phyloP scores from a whole-genome alignment of 75 land plant genomes.

The Pseudotsuga menziesii region DNA sequence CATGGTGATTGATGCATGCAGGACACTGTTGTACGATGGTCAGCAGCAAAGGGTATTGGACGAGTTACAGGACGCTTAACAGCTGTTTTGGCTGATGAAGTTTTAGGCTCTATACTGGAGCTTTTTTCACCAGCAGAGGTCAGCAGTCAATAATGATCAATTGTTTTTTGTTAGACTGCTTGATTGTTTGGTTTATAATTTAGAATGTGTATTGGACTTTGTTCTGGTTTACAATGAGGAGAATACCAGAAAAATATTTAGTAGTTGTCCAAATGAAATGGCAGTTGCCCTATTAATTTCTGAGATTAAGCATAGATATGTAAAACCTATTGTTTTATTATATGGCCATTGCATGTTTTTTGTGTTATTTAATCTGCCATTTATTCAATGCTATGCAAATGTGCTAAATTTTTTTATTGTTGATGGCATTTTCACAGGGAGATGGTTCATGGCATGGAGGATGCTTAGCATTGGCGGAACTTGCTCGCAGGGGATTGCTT shows the following conservation, averaged over 20 bases:
- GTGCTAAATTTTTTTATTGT: not conserved
- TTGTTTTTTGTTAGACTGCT: not conserved
- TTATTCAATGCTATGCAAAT: not conserved
- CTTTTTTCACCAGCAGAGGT: constrained; percentile 83
- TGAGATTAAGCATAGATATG: not conserved
- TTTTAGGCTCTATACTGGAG: constrained; percentile 84
- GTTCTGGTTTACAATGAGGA: not conserved
- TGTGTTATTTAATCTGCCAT: not conserved
- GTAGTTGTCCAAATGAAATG: not conserved
- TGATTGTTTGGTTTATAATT: not conserved
- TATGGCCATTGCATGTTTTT: not conserved
- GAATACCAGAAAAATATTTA: not conserved
- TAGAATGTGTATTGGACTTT: not conserved
- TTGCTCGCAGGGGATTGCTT: constrained; percentile 97
- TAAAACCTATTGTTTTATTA: not conserved
- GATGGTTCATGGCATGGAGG: constrained; percentile 99
- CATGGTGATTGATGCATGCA: constrained; percentile 15
- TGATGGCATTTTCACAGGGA: constrained; percentile 43
- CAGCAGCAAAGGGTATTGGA: constrained; percentile 98
- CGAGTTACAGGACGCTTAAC: constrained; percentile 82
- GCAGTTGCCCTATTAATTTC: not conserved
- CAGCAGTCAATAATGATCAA: not conserved
- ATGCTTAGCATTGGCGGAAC: constrained; percentile 96
- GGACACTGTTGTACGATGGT: constrained; percentile 99
- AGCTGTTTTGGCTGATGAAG: constrained; percentile 72